Evolutionary conservation across 164 flowering plant species (phyloP).

Genomic region (Amborella trichopoda): DNA sequence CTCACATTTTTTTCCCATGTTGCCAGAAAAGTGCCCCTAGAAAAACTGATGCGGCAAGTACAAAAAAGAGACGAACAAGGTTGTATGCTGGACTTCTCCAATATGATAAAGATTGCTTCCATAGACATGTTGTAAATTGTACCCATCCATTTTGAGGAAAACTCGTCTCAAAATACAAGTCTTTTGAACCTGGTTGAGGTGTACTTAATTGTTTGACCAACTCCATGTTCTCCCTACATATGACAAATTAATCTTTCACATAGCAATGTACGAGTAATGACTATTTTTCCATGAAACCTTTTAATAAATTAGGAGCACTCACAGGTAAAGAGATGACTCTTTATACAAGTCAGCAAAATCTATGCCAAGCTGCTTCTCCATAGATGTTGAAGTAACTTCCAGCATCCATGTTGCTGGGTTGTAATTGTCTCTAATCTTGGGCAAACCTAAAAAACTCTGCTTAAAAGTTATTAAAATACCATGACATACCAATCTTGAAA

Average conservation of each 20-base stretch:
- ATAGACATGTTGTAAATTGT: slow-evolving; percentile 37
- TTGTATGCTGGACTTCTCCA: slow-evolving; percentile 39
- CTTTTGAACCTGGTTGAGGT: slow-evolving; percentile 26
- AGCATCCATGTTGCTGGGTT: slow-evolving; percentile 59
- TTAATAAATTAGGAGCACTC: slow-evolving; percentile 5
- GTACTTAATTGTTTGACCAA: slow-evolving; percentile 14
- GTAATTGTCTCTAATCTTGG: slow-evolving; percentile 31
- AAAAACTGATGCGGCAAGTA: slow-evolving; percentile 11
- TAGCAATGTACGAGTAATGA: too few species aligned
- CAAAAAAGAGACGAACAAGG: slow-evolving; percentile 16
- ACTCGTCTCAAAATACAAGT: slow-evolving; percentile 25
- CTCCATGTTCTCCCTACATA: slow-evolving; percentile 8
- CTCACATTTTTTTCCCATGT: slow-evolving; percentile 30
- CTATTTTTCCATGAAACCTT: neutral
- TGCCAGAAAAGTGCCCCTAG: slow-evolving; percentile 31
- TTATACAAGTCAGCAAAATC: slow-evolving; percentile 32
- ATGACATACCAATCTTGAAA: too few species aligned
- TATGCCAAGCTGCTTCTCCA: slow-evolving; percentile 25
- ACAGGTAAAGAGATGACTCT: slow-evolving; percentile 25
- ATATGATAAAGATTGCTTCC: slow-evolving; percentile 38
- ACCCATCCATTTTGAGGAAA: slow-evolving; percentile 29
- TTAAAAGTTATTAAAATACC: too few species aligned
- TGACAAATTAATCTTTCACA: too few species aligned
- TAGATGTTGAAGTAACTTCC: slow-evolving; percentile 29
- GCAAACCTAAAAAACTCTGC: slow-evolving; percentile 34